A percentile compares a stretch with the other conserved stretches of the same genome.
phyloP scores from a whole-genome alignment of 2,329 filamentous ascomycete genomes.

The Aureobasidium zeae region DNA sequence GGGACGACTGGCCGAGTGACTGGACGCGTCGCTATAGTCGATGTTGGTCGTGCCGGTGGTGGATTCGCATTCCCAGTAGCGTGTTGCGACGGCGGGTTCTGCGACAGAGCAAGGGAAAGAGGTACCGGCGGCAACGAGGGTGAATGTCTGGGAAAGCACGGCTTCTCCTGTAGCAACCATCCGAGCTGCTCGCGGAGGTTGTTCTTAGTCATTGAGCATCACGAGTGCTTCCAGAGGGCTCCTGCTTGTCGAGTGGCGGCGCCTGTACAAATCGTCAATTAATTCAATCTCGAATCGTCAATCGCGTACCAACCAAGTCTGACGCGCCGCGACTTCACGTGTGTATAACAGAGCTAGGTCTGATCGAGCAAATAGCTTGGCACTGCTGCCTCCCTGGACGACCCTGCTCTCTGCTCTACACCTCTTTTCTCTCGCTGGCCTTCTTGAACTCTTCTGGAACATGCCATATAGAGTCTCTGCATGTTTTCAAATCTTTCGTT shows the following conservation, averaged over 20 bases:
- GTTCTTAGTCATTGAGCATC: constrained; percentile 37
- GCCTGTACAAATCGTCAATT: not conserved
- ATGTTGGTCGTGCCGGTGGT: not conserved
- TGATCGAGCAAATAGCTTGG: not conserved
- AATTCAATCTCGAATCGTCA: constrained; percentile 5
- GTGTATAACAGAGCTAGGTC: not conserved
- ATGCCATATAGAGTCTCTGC: too few relatives aligned
- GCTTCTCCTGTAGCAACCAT: constrained; percentile 40
- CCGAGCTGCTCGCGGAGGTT: constrained; percentile 40
- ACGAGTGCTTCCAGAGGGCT: constrained; percentile 1
- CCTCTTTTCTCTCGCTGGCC: too few relatives aligned
- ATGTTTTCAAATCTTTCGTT: too few relatives aligned
- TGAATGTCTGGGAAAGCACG: constrained; percentile 32
- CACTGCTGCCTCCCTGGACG: not conserved
- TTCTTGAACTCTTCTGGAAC: too few relatives aligned
- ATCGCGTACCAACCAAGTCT: constrained; percentile 7
- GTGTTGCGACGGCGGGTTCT: not conserved
- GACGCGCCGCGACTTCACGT: constrained; percentile 13
- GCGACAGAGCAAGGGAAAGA: not conserved
- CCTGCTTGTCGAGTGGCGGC: constrained; percentile 3
- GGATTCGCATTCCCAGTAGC: constrained; percentile 1
- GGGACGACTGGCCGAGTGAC: not conserved
- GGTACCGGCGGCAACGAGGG: constrained; percentile 11
- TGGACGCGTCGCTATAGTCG: not conserved
- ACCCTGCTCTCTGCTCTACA: too few relatives aligned